These are phyloP conservation scores for Talaromyces islandicus DNA, from an alignment of 2,329 filamentous ascomycete genomes.

Conservation along the genomic window DNA sequence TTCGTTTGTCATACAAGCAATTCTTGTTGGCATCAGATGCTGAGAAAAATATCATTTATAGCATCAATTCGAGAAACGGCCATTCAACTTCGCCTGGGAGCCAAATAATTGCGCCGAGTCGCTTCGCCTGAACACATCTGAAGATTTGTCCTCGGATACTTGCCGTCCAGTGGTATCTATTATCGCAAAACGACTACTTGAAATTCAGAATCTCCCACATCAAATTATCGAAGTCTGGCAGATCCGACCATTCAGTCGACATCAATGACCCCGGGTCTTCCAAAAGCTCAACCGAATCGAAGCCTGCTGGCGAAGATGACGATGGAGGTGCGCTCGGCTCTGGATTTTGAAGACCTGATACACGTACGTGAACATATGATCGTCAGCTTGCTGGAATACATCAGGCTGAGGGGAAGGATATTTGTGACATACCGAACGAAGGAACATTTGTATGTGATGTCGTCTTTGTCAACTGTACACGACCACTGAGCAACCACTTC, in stretches of 20 bases:
- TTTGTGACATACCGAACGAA: not conserved
- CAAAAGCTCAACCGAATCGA: not conserved
- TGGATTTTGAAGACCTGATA: not conserved
- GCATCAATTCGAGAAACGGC: not conserved
- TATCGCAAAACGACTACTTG: not conserved
- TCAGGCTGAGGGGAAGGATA: not conserved
- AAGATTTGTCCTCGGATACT: not conserved
- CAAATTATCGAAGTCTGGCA: not conserved
- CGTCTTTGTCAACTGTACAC: not conserved
- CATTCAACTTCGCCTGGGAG: not conserved
- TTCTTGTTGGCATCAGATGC: not conserved
- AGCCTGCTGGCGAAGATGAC: not conserved
- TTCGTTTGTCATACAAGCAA: not conserved
- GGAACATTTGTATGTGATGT: not conserved
- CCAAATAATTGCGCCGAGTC: not conserved
- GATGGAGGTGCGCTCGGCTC: not conserved
- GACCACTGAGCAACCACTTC: conserved; percentile 14
- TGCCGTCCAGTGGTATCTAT: not conserved
- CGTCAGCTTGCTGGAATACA: not conserved
- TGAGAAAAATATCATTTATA: not conserved
- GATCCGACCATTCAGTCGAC: not conserved
- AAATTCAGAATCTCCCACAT: not conserved
- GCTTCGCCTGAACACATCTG: not conserved
- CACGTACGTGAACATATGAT: not conserved
- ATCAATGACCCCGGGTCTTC: not conserved